These are phyloP conservation scores for Gautieria morchelliformis DNA, from an alignment of 768 basidiomycete species.

Conservation along the genomic window DNA sequence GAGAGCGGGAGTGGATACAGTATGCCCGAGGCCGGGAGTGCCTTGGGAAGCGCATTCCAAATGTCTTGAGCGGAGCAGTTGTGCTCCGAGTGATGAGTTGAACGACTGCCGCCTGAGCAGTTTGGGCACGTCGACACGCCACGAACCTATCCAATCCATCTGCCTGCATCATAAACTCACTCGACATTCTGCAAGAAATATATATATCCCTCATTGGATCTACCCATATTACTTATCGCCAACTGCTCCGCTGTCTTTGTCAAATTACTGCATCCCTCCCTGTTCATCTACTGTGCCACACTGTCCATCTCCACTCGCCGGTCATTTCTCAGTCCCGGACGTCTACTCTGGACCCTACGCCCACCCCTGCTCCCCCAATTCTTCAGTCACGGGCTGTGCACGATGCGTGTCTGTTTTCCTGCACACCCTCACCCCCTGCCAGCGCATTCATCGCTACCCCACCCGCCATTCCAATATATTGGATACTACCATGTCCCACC, in stretches of 20 bases:
- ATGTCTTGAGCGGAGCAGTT: constrained; percentile 29
- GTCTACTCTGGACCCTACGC: too few relatives aligned
- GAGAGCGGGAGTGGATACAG: constrained; percentile 12
- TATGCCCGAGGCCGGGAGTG: constrained; percentile 20
- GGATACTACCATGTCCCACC: neutral
- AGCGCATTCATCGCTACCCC: too few relatives aligned
- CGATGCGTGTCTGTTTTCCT: too few relatives aligned
- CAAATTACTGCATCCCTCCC: neutral
- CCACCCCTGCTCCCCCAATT: too few relatives aligned
- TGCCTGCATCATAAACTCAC: neutral
- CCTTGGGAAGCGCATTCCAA: constrained; percentile 65
- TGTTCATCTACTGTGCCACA: neutral
- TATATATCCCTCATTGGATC: neutral
- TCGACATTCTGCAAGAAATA: neutral
- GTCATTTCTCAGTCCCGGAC: neutral
- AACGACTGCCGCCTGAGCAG: neutral
- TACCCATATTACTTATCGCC: neutral
- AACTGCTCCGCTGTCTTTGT: neutral
- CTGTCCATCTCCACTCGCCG: neutral
- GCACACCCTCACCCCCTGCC: too few relatives aligned
- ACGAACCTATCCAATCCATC: neutral
- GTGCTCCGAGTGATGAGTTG: neutral
- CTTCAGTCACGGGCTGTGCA: too few relatives aligned
- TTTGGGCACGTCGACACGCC: neutral
- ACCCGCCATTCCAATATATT: neutral